Conservation (phyloP, 2,329 filamentous ascomycete species). For the Colletotrichum lentis region DNA sequence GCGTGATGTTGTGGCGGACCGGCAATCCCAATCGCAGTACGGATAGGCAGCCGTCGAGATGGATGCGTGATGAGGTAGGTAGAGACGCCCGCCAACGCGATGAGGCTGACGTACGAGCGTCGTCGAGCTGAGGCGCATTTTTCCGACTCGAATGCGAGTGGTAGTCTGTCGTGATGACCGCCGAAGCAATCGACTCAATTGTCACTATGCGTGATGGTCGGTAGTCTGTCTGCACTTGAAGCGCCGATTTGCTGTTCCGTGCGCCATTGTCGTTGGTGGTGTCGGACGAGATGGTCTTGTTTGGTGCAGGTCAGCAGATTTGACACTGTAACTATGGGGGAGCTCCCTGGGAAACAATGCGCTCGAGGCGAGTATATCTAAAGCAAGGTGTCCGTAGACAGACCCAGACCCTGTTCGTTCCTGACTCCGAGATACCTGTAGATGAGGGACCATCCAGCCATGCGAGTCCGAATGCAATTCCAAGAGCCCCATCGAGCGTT, state of each 20-base stretch:
- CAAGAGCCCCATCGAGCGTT: constrained; percentile 26
- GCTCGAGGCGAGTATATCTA: not conserved
- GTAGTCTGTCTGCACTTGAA: not conserved
- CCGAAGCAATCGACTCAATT: not conserved
- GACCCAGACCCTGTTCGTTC: not conserved
- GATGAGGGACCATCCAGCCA: constrained; percentile 16
- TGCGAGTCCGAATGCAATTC: constrained; percentile 30
- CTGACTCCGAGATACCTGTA: constrained; percentile 7
- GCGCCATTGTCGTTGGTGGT: not conserved
- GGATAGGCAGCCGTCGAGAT: not conserved
- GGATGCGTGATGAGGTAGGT: not conserved
- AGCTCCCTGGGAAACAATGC: not conserved
- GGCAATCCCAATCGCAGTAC: not conserved
- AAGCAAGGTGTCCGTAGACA: no score
- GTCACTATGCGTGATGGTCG: constrained; percentile 6
- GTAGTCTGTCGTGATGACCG: not conserved
- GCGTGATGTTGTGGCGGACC: not conserved
- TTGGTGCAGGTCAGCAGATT: not conserved
- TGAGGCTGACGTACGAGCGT: not conserved
- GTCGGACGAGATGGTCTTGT: not conserved
- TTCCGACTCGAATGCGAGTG: constrained; percentile 2
- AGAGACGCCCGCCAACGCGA: not conserved
- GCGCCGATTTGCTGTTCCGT: not conserved
- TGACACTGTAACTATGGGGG: not conserved
- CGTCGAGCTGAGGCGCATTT: not conserved